These are phyloP conservation scores for Leonotis leonurus DNA, from an alignment of 257 asterid species.

Conservation along the genomic window DNA sequence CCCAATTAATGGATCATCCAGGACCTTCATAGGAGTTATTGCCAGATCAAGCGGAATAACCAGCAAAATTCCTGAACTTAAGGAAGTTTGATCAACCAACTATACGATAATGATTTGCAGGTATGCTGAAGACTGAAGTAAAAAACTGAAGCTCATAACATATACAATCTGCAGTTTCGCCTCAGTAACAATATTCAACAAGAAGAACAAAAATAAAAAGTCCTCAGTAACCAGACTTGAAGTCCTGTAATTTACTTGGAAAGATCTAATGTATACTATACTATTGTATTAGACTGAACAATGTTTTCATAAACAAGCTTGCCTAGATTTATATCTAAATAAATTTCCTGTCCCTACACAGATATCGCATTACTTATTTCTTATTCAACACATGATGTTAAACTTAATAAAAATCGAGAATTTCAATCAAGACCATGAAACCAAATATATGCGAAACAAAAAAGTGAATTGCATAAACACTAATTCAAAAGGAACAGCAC, in stretches of 20 bases:
- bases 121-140: neutral
- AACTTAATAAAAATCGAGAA: too few species aligned
- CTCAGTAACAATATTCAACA: too few species aligned
- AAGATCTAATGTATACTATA: neutral
- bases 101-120: neutral
- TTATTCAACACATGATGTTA: too few species aligned
- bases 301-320: neutral
- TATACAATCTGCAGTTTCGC: neutral
- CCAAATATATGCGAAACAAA: neutral
- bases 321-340: neutral
- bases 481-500: neutral
- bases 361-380: too few species aligned
- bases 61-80: slow-evolving; percentile 43
- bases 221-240: neutral
- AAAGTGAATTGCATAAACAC: neutral
- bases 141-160: neutral
- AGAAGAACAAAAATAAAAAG: neutral
- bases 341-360: too few species aligned
- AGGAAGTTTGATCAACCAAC: neutral
- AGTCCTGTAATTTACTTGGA: neutral
- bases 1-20: slow-evolving; percentile 82
- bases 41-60: slow-evolving; percentile 85
- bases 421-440: too few species aligned
- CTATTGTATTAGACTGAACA: neutral
- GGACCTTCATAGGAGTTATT: slow-evolving; percentile 89